Evolutionary conservation across 441 rosid species (phyloP), one percentile per base, ranked within the genome.

Genomic region (Jatropha podagrica): DNA sequence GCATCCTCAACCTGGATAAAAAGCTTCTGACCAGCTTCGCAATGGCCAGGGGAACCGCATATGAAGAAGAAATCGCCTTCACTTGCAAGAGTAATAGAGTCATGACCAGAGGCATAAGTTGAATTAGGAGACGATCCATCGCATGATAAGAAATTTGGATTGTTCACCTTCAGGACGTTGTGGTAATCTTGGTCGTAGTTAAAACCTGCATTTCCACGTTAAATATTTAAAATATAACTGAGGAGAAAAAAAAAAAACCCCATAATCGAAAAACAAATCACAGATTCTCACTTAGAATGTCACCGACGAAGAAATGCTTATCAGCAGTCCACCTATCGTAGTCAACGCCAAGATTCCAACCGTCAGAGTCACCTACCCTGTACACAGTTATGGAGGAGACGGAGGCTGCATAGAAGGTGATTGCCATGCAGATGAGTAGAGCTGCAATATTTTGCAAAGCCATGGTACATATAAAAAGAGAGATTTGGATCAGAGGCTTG

Each of bases 131-230:
- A 73, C 59, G 78, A 65, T 37, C 65, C 55, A 7, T 78, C 61
- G 80, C 80, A 73, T 41, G 81, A 52, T 15, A 40, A 4, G 63
- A 48, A 78, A 1, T 73, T 48, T 4, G 7, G 63, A 11, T 51
- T 65, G 18, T 37, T 69, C 81, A 73, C 84, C 42, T 18, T 66
- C 46, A 55, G 18, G 65, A 81, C 80, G 68, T 68, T 69, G 74
- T 73, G 69, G 41, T 52, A 58, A 10, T 17, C n/a, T 0, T 67
- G 71, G 69, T 64, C 59, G 66, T 72, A 81, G 40, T 60, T 42
- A 62, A 81, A 78, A 69, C 74, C 82, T 76, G 70, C 74, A 72
- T 32, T 26, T 55, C 32, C 32, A 32, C 0, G 32, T 32, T 32
- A 32, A 32, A 32, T 32, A 32, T 32, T 32, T 32, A 32, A 32